Conservation (phyloP, 2,329 filamentous ascomycete species). For the Botryotinia convoluta region DNA sequence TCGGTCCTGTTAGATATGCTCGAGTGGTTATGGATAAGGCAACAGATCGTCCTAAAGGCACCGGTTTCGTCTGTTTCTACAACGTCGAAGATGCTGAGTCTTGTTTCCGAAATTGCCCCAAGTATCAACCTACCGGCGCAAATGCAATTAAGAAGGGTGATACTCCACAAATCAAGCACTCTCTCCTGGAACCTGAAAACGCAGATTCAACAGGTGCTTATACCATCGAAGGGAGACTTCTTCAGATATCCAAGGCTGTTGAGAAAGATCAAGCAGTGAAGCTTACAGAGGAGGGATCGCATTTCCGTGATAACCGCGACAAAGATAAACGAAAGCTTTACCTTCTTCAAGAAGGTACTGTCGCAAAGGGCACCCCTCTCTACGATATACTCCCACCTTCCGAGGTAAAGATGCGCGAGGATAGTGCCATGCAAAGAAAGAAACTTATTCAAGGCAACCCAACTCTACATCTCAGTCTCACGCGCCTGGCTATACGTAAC, state of each 20-base stretch:
- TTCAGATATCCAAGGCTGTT: slow-evolving; percentile 82
- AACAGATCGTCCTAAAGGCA: slow-evolving; percentile 85
- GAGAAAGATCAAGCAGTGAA: slow-evolving; percentile 75
- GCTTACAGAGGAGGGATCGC: slow-evolving; percentile 67
- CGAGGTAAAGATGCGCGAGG: slow-evolving; percentile 84
- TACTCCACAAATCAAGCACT: slow-evolving; percentile 61
- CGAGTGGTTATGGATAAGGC: slow-evolving; percentile 83
- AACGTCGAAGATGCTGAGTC: slow-evolving; percentile 69
- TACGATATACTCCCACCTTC: slow-evolving; percentile 73
- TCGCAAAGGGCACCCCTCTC: slow-evolving; percentile 72
- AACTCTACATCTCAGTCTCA: slow-evolving; percentile 81
- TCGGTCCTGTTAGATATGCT: slow-evolving; percentile 86
- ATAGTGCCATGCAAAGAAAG: slow-evolving; percentile 82
- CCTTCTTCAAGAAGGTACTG: slow-evolving; percentile 80
- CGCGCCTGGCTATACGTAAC: slow-evolving; percentile 87
- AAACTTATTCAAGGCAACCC: slow-evolving; percentile 90
- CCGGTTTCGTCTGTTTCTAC: slow-evolving; percentile 93
- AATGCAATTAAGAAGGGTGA: slow-evolving; percentile 37
- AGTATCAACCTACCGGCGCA: slow-evolving; percentile 45
- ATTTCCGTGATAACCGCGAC: slow-evolving; percentile 62
- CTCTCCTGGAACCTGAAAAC: slow-evolving; percentile 82
- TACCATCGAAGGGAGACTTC: slow-evolving; percentile 83
- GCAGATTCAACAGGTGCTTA: slow-evolving; percentile 80
- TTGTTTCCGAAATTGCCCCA: slow-evolving; percentile 75
- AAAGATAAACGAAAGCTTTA: slow-evolving; percentile 90